A percentile compares a stretch with the other conserved stretches of the same genome.
These are phyloP conservation scores for Brassica napus DNA, from an alignment of 345 rosid species.

Conservation along the genomic window Da-Ae NC_063446.1:9330501-9331000, in stretches of 20 bases:
- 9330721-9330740: slow-evolving; percentile 35
- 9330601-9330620: slow-evolving; percentile 32
- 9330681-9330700: slow-evolving; percentile 30
- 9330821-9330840: neutral
- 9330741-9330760: slow-evolving; percentile 31
- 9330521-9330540: neutral
- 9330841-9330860: neutral
- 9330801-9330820: neutral
- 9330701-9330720: slow-evolving; percentile 45
- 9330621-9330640: slow-evolving; percentile 34
- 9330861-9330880: neutral
- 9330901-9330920: too few relatives aligned
- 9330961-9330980: neutral
- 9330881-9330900: neutral
- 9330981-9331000: too few relatives aligned
- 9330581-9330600: slow-evolving; percentile 36
- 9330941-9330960: neutral
- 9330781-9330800: neutral
- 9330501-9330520: neutral
- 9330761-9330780: slow-evolving; percentile 1
- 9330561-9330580: slow-evolving; percentile 22
- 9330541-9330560: slow-evolving; percentile 1
- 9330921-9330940: neutral
- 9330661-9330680: slow-evolving; percentile 34
- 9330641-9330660: slow-evolving; percentile 29